Percentiles rank a stretch among this genome's conserved stretches.
These are phyloP conservation scores for Terana coerulea DNA, from an alignment of 768 basidiomycete species.

Conservation along the genomic window DNA sequence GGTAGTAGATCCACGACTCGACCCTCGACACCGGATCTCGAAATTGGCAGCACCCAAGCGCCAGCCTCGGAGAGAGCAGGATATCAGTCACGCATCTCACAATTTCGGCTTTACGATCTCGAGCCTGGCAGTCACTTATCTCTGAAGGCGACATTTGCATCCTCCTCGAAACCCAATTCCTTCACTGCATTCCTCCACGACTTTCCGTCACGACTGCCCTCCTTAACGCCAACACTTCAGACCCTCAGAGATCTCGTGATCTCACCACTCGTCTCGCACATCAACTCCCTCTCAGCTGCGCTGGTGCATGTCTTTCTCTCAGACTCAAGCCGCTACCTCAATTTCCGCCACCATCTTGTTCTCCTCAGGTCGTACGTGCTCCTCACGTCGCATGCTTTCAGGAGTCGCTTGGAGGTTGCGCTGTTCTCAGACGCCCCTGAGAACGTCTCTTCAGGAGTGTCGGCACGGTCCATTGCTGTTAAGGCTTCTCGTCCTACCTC, in stretches of 20 bases:
- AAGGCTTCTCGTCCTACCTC: neutral
- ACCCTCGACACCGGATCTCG: no score
- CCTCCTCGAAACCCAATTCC: neutral
- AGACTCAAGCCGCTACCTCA: conserved; percentile 52
- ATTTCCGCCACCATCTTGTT: conserved; percentile 61
- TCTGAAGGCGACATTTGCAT: conserved; percentile 20
- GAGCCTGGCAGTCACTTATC: conserved; percentile 50
- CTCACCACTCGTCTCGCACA: conserved; percentile 55
- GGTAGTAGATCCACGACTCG: neutral
- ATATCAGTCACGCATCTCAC: conserved; percentile 36
- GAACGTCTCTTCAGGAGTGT: conserved; percentile 25
- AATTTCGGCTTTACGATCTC: conserved; percentile 59
- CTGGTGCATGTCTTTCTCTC: conserved; percentile 67
- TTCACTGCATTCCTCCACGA: conserved; percentile 15
- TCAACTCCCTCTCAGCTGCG: conserved; percentile 59
- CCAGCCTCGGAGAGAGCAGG: neutral
- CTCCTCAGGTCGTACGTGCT: conserved; percentile 75
- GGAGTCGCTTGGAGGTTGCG: conserved; percentile 60
- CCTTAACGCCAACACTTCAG: conserved; percentile 58
- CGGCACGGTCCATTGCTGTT: neutral
- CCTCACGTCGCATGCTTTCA: conserved; percentile 70
- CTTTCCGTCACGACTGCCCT: conserved; percentile 60
- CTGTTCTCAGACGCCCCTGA: conserved; percentile 70
- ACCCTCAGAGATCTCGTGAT: conserved; percentile 64
- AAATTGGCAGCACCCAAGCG: no score